These are phyloP conservation scores for Roridomyces roridus DNA, from an alignment of 768 basidiomycete genomes.

Conservation along the genomic window DNA sequence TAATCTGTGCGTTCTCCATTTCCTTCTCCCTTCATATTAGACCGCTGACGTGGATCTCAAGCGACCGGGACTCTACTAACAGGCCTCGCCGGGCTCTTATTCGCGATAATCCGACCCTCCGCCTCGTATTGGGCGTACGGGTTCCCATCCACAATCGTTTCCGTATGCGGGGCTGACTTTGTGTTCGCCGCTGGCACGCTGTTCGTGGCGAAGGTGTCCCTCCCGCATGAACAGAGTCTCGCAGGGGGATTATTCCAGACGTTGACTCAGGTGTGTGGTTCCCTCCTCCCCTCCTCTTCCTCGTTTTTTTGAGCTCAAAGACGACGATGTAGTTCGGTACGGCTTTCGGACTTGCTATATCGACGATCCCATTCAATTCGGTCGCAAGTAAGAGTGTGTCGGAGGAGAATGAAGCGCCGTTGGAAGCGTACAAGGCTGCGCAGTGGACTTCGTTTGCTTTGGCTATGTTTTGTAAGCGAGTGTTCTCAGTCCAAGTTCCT, in stretches of 20 bases:
- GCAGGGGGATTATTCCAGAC: slow-evolving; percentile 81
- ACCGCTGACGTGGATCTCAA: not conserved
- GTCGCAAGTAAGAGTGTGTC: slow-evolving; percentile 26
- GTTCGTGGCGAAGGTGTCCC: slow-evolving; percentile 72
- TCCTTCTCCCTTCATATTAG: not conserved
- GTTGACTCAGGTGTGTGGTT: slow-evolving; percentile 52
- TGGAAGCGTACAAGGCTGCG: slow-evolving; percentile 56
- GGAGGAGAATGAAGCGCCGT: slow-evolving; percentile 44
- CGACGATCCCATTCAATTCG: slow-evolving; percentile 48
- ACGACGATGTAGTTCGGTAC: slow-evolving; percentile 49
- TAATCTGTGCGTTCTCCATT: slow-evolving; percentile 55
- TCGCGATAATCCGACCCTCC: slow-evolving; percentile 68
- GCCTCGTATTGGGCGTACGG: slow-evolving; percentile 77
- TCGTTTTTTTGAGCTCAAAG: too few relatives aligned
- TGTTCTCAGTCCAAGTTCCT: not conserved
- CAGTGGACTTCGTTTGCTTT: slow-evolving; percentile 62
- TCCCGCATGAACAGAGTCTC: slow-evolving; percentile 76
- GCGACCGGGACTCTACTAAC: slow-evolving; percentile 65
- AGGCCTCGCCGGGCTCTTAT: slow-evolving; percentile 61
- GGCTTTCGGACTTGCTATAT: slow-evolving; percentile 58
- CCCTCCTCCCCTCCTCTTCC: too few relatives aligned
- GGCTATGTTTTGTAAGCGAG: slow-evolving; percentile 52
- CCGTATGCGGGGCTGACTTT: slow-evolving; percentile 82
- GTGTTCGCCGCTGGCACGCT: slow-evolving; percentile 76
- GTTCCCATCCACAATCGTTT: slow-evolving; percentile 69